A percentile compares a stretch with the other conserved stretches of the same genome.
phyloP scores from a whole-genome alignment of 2,329 filamentous ascomycete genomes.

The Pyricularia sp. region DNA sequence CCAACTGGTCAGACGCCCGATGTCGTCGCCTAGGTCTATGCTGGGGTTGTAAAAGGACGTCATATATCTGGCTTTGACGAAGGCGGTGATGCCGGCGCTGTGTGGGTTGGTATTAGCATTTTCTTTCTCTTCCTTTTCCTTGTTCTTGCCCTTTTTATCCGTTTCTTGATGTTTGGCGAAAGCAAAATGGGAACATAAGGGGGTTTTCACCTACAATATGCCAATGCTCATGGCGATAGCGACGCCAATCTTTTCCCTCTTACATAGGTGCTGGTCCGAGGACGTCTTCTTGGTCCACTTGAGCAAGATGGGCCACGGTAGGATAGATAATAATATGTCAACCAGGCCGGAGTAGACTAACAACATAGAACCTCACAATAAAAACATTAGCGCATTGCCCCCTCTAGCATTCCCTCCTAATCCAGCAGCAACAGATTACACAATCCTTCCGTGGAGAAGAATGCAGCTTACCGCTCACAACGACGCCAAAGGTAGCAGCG shows the following conservation, averaged over 20 bases:
- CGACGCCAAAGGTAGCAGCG: neutral
- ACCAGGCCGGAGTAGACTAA: slow-evolving; percentile 18
- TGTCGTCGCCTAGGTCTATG: slow-evolving; percentile 7
- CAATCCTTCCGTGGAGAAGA: too few species aligned
- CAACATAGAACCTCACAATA: neutral
- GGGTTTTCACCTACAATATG: slow-evolving; percentile 6
- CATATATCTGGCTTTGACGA: slow-evolving; percentile 11
- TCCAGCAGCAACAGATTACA: neutral
- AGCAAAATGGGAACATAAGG: neutral
- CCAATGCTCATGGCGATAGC: slow-evolving; percentile 24
- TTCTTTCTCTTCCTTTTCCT: too few species aligned
- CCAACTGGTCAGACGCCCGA: slow-evolving; percentile 15
- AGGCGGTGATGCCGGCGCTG: slow-evolving; percentile 15
- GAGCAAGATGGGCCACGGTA: slow-evolving; percentile 26
- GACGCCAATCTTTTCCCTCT: slow-evolving; percentile 26
- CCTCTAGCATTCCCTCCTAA: too few species aligned
- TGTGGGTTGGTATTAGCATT: neutral
- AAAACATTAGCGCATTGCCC: neutral
- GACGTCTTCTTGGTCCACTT: neutral
- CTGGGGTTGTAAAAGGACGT: neutral
- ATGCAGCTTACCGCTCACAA: neutral
- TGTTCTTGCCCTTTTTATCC: too few species aligned
- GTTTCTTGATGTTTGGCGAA: too few species aligned
- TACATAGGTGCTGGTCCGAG: slow-evolving; percentile 23
- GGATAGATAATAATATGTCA: slow-evolving; percentile 25